Evolutionary conservation across 2,329 filamentous ascomycete genomes (phyloP).

Genomic region (Macroventuria anomochaeta): DNA sequence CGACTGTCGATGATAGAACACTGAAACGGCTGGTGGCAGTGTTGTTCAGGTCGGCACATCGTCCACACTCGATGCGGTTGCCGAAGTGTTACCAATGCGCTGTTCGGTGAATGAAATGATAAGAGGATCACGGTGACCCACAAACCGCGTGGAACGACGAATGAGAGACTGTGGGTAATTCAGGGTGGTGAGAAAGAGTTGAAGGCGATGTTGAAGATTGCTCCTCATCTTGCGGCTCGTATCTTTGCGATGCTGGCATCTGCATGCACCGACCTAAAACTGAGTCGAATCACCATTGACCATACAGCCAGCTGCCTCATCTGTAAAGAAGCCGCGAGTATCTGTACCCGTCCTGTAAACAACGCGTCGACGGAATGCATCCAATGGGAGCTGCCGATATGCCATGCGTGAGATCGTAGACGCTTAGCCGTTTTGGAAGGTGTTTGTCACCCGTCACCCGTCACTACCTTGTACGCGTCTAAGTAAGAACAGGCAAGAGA

Average conservation of each 20-base stretch:
- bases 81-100: background rate
- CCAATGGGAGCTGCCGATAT: background rate
- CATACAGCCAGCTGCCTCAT: constrained; percentile 2
- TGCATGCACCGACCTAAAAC: background rate
- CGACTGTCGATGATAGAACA: background rate
- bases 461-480: background rate
- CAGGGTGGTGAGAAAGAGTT: background rate
- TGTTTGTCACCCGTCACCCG: constrained; percentile 4
- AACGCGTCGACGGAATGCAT: background rate
- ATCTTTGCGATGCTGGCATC: background rate
- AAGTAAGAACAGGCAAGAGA: background rate
- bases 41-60: background rate
- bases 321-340: background rate
- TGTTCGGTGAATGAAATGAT: background rate
- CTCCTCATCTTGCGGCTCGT: background rate
- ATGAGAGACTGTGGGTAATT: background rate
- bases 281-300: background rate
- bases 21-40: background rate
- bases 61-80: background rate
- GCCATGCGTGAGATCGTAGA: constrained; percentile 4
- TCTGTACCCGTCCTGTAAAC: background rate
- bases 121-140: background rate
- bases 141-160: background rate
- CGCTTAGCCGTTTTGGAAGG: constrained; percentile 14
- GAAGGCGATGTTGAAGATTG: background rate